These are phyloP conservation scores for Nannochloropsis salina DNA, from an alignment of 108 stramenopile genomes.

Conservation along the genomic window DNA sequence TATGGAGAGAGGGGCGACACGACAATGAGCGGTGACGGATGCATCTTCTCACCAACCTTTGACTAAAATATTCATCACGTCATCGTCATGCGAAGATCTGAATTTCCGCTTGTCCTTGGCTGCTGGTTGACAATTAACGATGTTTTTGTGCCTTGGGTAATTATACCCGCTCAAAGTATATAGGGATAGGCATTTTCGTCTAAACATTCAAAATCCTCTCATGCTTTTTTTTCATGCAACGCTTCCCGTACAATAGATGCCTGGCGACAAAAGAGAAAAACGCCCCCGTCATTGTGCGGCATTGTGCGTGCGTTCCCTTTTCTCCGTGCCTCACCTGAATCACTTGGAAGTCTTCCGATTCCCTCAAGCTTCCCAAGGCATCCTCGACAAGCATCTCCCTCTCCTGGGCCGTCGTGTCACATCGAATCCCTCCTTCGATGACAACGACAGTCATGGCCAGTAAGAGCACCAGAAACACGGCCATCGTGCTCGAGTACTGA, in stretches of 20 bases:
- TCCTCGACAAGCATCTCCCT: neutral
- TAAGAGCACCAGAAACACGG: neutral
- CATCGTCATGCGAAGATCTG: too few species aligned
- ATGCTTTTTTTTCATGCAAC: too few species aligned
- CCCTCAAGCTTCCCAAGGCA: neutral
- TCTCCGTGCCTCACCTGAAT: neutral
- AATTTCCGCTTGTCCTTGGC: too few species aligned
- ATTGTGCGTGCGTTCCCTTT: neutral
- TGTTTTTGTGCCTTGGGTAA: too few species aligned
- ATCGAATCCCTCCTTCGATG: neutral
- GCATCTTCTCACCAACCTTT: too few species aligned
- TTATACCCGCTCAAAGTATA: too few species aligned
- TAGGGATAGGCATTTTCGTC: too few species aligned
- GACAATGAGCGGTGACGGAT: neutral
- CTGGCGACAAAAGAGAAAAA: neutral
- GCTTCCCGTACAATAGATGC: neutral
- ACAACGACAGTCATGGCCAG: neutral
- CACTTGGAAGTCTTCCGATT: neutral
- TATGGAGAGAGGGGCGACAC: neutral
- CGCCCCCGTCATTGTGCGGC: neutral
- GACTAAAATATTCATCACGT: too few species aligned
- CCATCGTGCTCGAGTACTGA: neutral
- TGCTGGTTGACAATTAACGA: too few species aligned
- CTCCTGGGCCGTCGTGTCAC: neutral
- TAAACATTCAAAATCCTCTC: too few species aligned